Evolutionary conservation across 257 asterid genomes (phyloP), one percentile per base, ranked within the genome.

Genomic region (Solanum chiquidenum): DNA sequence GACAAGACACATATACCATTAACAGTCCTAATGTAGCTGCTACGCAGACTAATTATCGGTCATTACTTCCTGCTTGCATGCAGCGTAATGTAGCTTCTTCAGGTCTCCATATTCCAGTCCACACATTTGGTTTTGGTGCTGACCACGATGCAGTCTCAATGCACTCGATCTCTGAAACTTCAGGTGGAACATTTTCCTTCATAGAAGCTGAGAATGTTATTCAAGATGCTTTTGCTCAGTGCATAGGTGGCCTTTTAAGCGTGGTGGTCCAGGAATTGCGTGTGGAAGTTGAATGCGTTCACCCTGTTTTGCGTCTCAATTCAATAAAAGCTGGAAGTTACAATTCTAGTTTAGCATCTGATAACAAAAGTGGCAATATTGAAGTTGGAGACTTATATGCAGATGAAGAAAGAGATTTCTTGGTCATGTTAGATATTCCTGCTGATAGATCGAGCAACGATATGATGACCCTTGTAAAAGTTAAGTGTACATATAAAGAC

Each of bases 221-320:
- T 86, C 99, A 97, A 90, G 99, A 97, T n/a, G 98, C 99, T 25
- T 97, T 97, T 80, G 99, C 99, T 3, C 99, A 97, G 89, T 97
- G 99, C 92, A 95, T 97, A 27, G 99, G 99, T 0, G 99, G 99
- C 14, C 94, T 97, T 49, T 86, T 97, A 87, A 97, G 99, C 60
- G 96, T 97, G 23, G 98, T 97, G 25, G 92, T 92, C 14, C 99
- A 97, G 90, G 98, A 93, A 34, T 76, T 95, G 25, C 85, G 68
- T 49, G 92, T 97, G 62, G 95, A 92, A 86, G 87, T 95, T 0
- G 98, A 95, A 90, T 93, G 99, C 87, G n/a, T 91, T 25, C 93
- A 93, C 86, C 93, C 94, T 2, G 46, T 16, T n/a, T 29, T 95
- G 83, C 91, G 7, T 49, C 91, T 97, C 83, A 82, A 88, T 76